Base-by-base conservation (phyloP, 2,329 filamentous ascomycete genomes). In the Alternaria solani region DNA sequence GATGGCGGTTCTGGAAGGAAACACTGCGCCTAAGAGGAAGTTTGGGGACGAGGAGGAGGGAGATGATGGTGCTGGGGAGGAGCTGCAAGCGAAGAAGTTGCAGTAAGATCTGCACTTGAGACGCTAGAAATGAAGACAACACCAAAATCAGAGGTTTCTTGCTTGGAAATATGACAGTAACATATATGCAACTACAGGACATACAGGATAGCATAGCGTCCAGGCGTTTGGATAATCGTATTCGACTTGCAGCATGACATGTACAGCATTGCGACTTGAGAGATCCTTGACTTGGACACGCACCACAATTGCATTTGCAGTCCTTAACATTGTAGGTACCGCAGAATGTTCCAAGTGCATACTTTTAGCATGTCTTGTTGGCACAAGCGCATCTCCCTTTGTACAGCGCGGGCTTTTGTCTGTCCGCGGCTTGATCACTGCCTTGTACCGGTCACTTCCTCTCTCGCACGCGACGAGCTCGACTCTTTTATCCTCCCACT, bases 1-100 rank as follows among this genome's bases (percentile, higher is more conserved):
- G 2, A 64, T 58, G 57, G 51, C 61, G 7, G 55, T 44, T 7
- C 14, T 62, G 2, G 58, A 61, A 20, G 65, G 55, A 2, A 62
- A 56, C 9, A 26, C 61, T 3, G 67, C 61, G 2, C 60, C 57
- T 51, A 77, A 76, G 66, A 64, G 75, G 28, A 75, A 71, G 62
- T 44, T 68, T 6, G 68, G 69, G 18, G 16, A 41, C 7, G 32
- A 55, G 0, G 32, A 47, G 8, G 38, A 20, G 6, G 14, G 14
- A 7, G 42, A 49, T 0, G 26, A 53, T 9, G 42, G 23, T 2
- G 14, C 8, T 34, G 23, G 11, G 6, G 52, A 52, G 23, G 57
- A 52, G 30, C 49, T 55, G 7, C 32, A 51, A 5, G 30, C 32
- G 14, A 66, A 64, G 51, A 62, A 51, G n/a, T 7, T 32, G 16